A percentile compares a stretch with the other conserved stretches of the same genome.
Evolutionary conservation across 306 rosid species (phyloP).

Genomic region (Styphnolobium japonicum): DNA sequence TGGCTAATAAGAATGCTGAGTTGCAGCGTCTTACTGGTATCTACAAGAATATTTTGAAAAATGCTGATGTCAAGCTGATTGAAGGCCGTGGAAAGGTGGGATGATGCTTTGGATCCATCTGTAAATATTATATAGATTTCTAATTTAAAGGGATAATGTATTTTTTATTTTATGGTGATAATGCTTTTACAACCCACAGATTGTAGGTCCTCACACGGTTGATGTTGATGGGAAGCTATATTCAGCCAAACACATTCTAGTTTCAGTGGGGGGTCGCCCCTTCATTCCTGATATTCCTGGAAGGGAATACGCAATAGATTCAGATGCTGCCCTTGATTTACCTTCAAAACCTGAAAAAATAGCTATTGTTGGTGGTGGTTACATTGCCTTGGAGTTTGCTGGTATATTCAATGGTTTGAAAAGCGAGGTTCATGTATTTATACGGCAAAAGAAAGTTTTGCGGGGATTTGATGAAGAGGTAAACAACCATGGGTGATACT

Average conservation of each 20-base stretch:
- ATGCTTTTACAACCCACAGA: slow-evolving; percentile 45
- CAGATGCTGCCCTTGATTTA: slow-evolving; percentile 97
- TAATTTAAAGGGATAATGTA: background rate
- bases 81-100: slow-evolving; percentile 97
- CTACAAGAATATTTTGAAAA: slow-evolving; percentile 71
- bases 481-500: slow-evolving; percentile 16
- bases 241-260: slow-evolving; percentile 80
- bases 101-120: background rate
- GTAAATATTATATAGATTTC: background rate
- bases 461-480: slow-evolving; percentile 99
- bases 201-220: slow-evolving; percentile 83
- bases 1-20: slow-evolving; percentile 96
- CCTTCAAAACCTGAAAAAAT: slow-evolving; percentile 83
- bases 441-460: slow-evolving; percentile 82
- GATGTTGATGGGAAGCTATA: slow-evolving; percentile 83
- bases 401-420: slow-evolving; percentile 86
- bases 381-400: slow-evolving; percentile 97
- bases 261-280: slow-evolving; percentile 90
- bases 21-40: slow-evolving; percentile 90
- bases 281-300: slow-evolving; percentile 96
- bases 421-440: slow-evolving; percentile 81
- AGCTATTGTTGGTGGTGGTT: slow-evolving; percentile 98
- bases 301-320: slow-evolving; percentile 78
- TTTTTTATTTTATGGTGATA: background rate
- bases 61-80: slow-evolving; percentile 63